Conservation (phyloP, 306 rosid species). For the Vachellia pachyceras region DNA sequence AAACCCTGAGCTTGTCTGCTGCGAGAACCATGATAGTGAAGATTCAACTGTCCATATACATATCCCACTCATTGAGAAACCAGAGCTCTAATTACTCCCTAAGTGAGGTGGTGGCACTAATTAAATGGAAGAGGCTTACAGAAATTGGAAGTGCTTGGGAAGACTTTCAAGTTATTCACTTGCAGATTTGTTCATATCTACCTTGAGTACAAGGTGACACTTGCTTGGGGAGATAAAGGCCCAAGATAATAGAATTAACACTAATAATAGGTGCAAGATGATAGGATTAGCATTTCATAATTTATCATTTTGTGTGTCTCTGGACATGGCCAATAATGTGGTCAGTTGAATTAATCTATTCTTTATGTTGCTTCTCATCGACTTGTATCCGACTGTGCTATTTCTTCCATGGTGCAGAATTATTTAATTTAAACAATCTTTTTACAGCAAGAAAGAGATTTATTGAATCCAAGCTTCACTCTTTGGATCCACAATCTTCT, state of each 20-base stretch:
- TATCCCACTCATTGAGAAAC: background rate
- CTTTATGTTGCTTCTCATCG: conserved; percentile 28
- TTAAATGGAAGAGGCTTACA: background rate
- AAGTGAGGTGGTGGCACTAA: background rate
- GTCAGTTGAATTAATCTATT: conserved; percentile 12
- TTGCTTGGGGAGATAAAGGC: background rate
- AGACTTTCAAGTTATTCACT: background rate
- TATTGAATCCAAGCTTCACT: conserved; percentile 75
- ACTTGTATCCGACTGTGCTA: conserved; percentile 17
- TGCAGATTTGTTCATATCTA: background rate
- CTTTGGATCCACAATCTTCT: conserved; percentile 69
- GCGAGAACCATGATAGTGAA: background rate
- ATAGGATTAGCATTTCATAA: conserved; percentile 25
- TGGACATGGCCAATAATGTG: conserved; percentile 27
- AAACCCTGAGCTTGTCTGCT: background rate
- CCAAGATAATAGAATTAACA: background rate
- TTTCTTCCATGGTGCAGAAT: conserved; percentile 30
- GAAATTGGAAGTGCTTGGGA: background rate
- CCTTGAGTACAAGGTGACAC: background rate
- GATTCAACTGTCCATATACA: background rate
- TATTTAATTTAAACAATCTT: conserved; percentile 38
- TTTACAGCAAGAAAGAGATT: conserved; percentile 86
- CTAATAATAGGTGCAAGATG: conserved; percentile 7
- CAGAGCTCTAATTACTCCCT: background rate
- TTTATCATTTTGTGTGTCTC: conserved; percentile 15